Base-by-base conservation (phyloP, 1,284 basidiomycete species). In the Irpex lacteus region DNA sequence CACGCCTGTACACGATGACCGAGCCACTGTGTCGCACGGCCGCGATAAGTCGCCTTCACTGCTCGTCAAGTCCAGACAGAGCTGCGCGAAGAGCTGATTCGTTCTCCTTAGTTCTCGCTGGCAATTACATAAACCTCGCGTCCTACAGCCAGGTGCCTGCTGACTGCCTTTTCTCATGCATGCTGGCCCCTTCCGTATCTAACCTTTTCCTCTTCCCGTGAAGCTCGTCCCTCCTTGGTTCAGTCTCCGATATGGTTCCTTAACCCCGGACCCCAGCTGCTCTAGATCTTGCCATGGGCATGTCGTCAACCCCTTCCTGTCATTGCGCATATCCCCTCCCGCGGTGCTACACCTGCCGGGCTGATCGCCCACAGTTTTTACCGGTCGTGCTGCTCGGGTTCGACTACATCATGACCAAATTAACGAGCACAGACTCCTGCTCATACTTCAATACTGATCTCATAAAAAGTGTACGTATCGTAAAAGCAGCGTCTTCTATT, bases 121-220 rank as follows among this genome's bases (percentile, higher is more conserved):
- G 62, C 49, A 53, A 63, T 63, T 60, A 59, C 58, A 49, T 52
- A 52, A 36, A 59, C 19, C 19, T 40, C 58, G 36, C 50, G 60
- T 37, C 26, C 61, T 18, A 62, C 32, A 40, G 50, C 21, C 50
- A 26, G 26, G 60, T 62, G 64, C 61, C 61, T 63, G 62, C 62
- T 66, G 60, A 55, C 57, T 56, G 50, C 61, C 50, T 37, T 66
- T 59, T 64, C 62, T 61, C 56, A 64, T 54, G 60, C 26, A 65
- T 66, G 66, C 57, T 47, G 61, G 60, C 54, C 44, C 34, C 56
- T 38, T 57, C 60, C 52, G n/a, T 64, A 64, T 64, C 63, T 60
- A 52, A 52, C 37, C 49, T 53, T 36, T 47, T 59, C 47, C 18
- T 58, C 62, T 59, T 65, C 66, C 67, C 67, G 67, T 66, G 67